phyloP scores from a whole-genome alignment of 2,329 filamentous ascomycete genomes.

The Fusarium multiceps region DNA sequence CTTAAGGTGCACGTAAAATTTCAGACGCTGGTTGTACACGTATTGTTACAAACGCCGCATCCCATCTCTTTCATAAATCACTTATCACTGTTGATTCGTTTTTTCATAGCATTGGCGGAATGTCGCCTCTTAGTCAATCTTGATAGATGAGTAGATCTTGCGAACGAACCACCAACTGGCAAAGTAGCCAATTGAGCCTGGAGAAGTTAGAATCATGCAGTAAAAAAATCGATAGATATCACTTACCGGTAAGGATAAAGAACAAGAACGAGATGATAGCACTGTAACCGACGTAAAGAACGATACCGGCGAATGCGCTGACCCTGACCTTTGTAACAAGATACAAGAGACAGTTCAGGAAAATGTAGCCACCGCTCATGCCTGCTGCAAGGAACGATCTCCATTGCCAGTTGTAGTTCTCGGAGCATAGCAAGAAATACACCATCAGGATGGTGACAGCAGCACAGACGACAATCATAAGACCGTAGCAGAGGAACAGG shows the following conservation, averaged over 20 bases:
- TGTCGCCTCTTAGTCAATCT: constrained; percentile 77
- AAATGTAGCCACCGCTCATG: constrained; percentile 91
- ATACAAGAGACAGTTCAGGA: constrained; percentile 90
- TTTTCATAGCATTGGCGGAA: constrained; percentile 1
- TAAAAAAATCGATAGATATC: neutral
- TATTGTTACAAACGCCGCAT: constrained; percentile 47
- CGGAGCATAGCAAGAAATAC: constrained; percentile 94
- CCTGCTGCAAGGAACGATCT: constrained; percentile 91
- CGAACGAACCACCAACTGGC: constrained; percentile 94
- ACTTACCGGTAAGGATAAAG: constrained; percentile 92
- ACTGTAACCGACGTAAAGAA: constrained; percentile 95
- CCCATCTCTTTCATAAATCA: constrained; percentile 38
- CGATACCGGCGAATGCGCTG: constrained; percentile 83
- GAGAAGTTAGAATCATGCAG: constrained; percentile 29
- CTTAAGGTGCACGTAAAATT: constrained; percentile 27
- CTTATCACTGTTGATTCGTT: constrained; percentile 22
- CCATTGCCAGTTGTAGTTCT: constrained; percentile 99
- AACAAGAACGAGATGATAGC: constrained; percentile 89
- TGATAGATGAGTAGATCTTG: constrained; percentile 97
- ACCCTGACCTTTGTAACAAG: constrained; percentile 90
- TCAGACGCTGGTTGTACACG: constrained; percentile 48
- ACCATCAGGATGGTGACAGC: constrained; percentile 93
- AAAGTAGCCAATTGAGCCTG: constrained; percentile 95
- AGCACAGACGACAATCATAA: constrained; percentile 96
- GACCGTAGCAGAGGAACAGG: constrained; percentile 94